Base-by-base conservation (phyloP, 2,329 filamentous ascomycete species). In the Dactylellina sp. region DNA sequence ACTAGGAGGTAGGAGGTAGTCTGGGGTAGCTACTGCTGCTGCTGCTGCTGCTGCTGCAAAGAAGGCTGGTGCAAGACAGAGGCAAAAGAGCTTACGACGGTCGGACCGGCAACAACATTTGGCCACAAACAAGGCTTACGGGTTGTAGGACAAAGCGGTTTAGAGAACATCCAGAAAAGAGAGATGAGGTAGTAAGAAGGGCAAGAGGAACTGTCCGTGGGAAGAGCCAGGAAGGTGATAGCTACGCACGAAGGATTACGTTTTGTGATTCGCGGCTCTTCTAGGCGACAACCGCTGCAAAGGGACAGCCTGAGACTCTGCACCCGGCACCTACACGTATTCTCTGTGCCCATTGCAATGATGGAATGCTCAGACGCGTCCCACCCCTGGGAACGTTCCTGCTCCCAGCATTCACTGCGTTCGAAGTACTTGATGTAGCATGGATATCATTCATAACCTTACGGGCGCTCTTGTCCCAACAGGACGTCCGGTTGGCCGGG, bases 201-300 rank as follows among this genome's bases (percentile, higher is more conserved):
- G 52, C 24, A 11, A n/a, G 35, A 40, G 3, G 20, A 35, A 35
- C 12, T 6, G 6, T 35, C 12, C 60, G 65, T 28, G 49, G 57
- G 20, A 62, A 59, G n/a, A 50, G 59, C 25, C 68, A 49, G 37
- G 60, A 68, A 12, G 68, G 68, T 22, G 61, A 65, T 22, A 56
- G 70, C 32, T 52, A 52, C 49, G 49, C 25, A 12, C 32, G 11
- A 16, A 40, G 49, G 16, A 20, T 46, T 16, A 9, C 6, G n/a
- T 9, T 42, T 42, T 37, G 25, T 22, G 28, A 52, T 35, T 32
- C 49, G 49, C 49, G 49, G 49, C 49, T 52, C 49, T 52, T 24
- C 49, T 52, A 22, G 42, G 42, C 39, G 39, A n/a, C 39, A 35
- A 12, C 32, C 32, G 47, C 16, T 28, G 4, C 9, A 2, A n/a